Percentiles rank a stretch among this genome's conserved stretches.
These are phyloP conservation scores for Staphylotrichum tortipilum DNA, from an alignment of 495 filamentous ascomycete species.

Conservation along the genomic window DNA sequence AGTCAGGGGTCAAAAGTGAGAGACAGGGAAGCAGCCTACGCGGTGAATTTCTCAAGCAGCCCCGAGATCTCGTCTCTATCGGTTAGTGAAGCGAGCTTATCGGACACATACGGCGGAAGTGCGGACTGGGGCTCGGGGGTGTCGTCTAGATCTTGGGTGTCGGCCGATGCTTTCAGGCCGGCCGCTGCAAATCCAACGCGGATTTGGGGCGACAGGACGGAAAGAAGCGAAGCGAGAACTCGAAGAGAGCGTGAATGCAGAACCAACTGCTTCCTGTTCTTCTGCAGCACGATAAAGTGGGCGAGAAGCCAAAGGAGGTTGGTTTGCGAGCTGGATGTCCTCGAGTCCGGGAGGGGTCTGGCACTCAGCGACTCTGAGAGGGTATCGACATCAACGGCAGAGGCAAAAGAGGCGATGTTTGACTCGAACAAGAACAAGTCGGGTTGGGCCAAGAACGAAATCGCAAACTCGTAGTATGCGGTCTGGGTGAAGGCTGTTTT, in stretches of 20 bases:
- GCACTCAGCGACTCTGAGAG: constrained; percentile 21
- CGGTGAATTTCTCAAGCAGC: constrained; percentile 30
- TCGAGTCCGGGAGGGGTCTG: constrained; percentile 3
- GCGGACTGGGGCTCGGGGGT: constrained; percentile 9
- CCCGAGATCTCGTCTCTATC: constrained; percentile 34
- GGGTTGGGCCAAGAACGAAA: constrained; percentile 27
- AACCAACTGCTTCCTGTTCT: constrained; percentile 26
- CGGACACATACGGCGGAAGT: constrained; percentile 26
- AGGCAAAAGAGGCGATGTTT: constrained; percentile 13
- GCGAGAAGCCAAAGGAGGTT: constrained; percentile 65
- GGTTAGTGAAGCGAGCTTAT: constrained; percentile 28
- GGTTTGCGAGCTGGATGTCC: constrained; percentile 16
- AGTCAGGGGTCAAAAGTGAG: too few relatives aligned
- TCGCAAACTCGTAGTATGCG: constrained; percentile 32
- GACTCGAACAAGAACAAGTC: constrained; percentile 16
- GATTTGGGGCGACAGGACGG: constrained; percentile 19
- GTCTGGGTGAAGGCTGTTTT: constrained; percentile 10
- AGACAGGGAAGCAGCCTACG: constrained; percentile 22
- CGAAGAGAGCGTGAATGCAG: constrained; percentile 14
- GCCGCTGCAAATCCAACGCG: constrained; percentile 10
- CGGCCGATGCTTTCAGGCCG: constrained; percentile 2
- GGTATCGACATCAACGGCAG: constrained; percentile 15
- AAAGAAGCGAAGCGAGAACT: constrained; percentile 20
- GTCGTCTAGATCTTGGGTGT: constrained; percentile 7
- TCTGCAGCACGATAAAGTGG: constrained; percentile 70